Base-by-base conservation (phyloP, 352 stramenopile genomes). In the Phytophthora colocasiae region DNA sequence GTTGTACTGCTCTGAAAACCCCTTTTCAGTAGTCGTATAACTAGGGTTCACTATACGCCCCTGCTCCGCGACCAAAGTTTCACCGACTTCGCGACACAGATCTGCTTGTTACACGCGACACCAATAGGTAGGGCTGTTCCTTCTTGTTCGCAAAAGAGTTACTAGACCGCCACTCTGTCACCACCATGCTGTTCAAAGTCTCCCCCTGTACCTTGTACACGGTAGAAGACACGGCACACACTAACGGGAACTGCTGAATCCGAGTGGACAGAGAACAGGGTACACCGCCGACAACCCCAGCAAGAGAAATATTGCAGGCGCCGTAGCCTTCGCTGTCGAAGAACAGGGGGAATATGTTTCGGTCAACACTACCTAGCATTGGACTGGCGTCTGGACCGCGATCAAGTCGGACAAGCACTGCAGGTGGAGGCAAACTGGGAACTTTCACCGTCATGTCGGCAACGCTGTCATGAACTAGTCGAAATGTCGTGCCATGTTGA, bases 171-270 rank as follows among this genome's bases (percentile, higher is more conserved):
- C 45, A 52, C 12, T 52, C 45, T 7, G 45, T 52, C 5, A 52
- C 14, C 2, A 52, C 27, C 45, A 52, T 52, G 4, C 3, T 38
- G 7, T 6, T 22, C 10, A 52, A 12, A 0, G 45, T 52, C 39
- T 40, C 45, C 7, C 26, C 26, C 4, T 52, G 45, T 2, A 40
- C 12, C 3, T 52, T 52, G 11, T 52, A 52, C 1, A 52, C 7
- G 4, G 45, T 47, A 6, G 49, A 57, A 10, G 49, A 36, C 6
- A 57, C 32, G 6, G 45, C 26, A 52, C 45, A 52, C 4, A 52
- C 45, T 9, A 52, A n/a, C 2, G 24, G 10, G 24, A 39, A 31
- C 15, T 52, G 27, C 7, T 52, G 45, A 6, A 52, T 52, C 4
- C 45, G 45, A 6, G 27, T 26, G 6, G 45, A 38, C 9, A 39